phyloP scores from a whole-genome alignment of 148 eudicot species.

The Rhododendron henanense region DNA sequence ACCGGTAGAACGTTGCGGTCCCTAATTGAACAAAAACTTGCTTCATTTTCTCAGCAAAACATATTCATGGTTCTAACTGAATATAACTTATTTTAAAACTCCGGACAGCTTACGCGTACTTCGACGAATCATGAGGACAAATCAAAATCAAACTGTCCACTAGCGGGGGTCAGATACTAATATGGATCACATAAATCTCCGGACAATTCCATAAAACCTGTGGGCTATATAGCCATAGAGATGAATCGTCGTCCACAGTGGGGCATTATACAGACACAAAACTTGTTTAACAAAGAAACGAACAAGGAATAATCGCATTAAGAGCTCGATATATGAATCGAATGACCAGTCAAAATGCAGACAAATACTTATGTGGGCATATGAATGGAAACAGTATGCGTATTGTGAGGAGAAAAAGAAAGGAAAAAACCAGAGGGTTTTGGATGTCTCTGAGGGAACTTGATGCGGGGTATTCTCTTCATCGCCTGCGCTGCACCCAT shows the following conservation, averaged over 20 bases:
- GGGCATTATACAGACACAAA: background rate
- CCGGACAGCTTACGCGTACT: background rate
- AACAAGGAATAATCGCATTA: background rate
- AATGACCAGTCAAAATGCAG: background rate
- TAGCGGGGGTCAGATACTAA: background rate
- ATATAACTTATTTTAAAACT: background rate
- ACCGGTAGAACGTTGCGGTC: background rate
- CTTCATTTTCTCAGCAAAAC: background rate
- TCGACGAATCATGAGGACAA: background rate
- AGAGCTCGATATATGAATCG: background rate
- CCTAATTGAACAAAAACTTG: background rate
- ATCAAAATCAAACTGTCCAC: background rate
- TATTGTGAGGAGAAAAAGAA: background rate
- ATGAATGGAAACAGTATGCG: background rate
- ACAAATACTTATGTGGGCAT: background rate
- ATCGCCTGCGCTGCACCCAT: constrained; percentile 22
- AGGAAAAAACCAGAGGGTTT: constrained; percentile 14
- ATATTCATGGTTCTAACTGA: background rate
- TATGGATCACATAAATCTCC: background rate
- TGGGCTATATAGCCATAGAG: background rate
- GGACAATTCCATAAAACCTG: background rate
- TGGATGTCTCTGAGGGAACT: constrained; percentile 25
- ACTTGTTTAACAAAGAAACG: background rate
- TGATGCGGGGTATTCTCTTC: constrained; percentile 25
- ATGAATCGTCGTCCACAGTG: background rate